Base-by-base conservation (phyloP, 176 grass and related monocot species). In the Tillandsia leiboldiana region DNA sequence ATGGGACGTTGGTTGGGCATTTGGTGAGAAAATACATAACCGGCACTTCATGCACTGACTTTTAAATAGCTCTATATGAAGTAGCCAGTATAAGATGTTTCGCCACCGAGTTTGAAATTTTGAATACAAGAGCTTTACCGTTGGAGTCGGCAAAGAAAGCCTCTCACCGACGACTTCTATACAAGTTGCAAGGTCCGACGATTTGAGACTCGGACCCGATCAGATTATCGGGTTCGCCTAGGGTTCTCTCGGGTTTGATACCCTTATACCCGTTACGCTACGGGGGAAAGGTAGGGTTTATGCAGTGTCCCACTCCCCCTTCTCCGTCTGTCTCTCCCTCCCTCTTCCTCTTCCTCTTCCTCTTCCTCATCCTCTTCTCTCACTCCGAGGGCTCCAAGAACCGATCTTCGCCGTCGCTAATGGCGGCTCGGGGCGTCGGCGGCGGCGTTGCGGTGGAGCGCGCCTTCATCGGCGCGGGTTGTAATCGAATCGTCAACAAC, bases 401-500 rank as follows among this genome's bases (percentile, higher is more conserved):
- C 47, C 26, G 63, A 23, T 17, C 56, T 63, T 50, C 13, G 1
- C 57, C 49, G 58, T 65, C 29, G 56, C 52, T 28, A 12, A 70
- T 63, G 79, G 79, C 24, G 10, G 54, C 22, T 48, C 14, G 48
- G 61, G 56, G 67, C 1, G 33, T 7, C 51, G 54, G 67, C 22
- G 23, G 26, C 4, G 54, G 49, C 11, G 63, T 77, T 71, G 77
- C 65, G 12, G 89, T 58, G 13, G 74, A 65, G 47, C 79, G 82
- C 20, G 84, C 70, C 12, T 97, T 97, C 79, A 69, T 97, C 1
- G 81, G 89, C 72, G 84, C 86, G 11, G 94, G 94, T 2, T 93
- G 94, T 70, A 97, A 97, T 81, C 84, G 94, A 9, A 82, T 97
- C n/a, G 94, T 97, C 74, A 90, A 90, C 77, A 97, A 97, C 73